A percentile compares a stretch with the other conserved stretches of the same genome.
Conservation (phyloP, 2,329 filamentous ascomycete genomes). For the Didymella exigua region DNA sequence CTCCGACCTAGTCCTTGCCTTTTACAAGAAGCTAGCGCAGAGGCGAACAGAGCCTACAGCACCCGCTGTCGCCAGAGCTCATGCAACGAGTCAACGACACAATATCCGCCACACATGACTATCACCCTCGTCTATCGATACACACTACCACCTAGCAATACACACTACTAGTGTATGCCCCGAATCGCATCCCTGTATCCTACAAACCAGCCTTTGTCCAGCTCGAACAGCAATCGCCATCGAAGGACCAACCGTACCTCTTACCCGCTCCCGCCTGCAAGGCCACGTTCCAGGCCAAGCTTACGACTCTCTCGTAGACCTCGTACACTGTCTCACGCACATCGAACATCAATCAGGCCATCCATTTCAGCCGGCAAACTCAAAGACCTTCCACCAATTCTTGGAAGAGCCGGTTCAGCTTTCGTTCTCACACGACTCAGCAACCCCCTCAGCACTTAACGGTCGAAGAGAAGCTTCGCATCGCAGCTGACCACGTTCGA, state of each 20-base stretch:
- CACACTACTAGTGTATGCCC: constrained; percentile 4
- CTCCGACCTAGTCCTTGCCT: neutral
- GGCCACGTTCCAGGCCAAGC: neutral
- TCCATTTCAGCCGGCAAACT: neutral
- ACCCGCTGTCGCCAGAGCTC: neutral
- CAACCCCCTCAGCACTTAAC: neutral
- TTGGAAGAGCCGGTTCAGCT: constrained; percentile 1
- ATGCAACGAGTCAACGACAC: neutral
- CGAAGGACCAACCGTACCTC: neutral
- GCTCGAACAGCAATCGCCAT: neutral
- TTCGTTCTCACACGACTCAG: neutral
- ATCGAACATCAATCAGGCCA: neutral
- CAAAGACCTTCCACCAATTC: neutral
- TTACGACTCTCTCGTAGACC: neutral
- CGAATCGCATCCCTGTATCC: constrained; percentile 7
- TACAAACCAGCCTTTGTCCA: neutral
- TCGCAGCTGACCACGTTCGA: constrained; percentile 8
- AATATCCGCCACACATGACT: neutral
- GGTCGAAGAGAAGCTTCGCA: neutral
- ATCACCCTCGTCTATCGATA: neutral
- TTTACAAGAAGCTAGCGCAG: neutral
- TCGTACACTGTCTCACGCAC: neutral
- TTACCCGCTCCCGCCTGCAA: neutral
- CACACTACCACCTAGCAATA: neutral
- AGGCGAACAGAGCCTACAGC: neutral